phyloP scores from a whole-genome alignment of 257 asterid species.

The Phtheirospermum japonicum region DNA sequence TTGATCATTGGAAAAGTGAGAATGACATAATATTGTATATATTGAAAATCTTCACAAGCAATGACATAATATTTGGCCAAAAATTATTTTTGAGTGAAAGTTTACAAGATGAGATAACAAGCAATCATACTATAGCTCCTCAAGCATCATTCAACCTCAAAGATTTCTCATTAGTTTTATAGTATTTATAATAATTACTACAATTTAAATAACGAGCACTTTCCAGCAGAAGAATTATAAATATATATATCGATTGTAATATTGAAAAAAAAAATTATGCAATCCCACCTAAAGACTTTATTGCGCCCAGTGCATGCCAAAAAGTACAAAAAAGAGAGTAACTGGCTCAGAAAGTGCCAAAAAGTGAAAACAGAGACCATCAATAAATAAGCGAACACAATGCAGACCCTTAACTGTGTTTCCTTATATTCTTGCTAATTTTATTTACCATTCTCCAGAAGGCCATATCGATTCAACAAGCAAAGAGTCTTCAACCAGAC shows the following conservation, averaged over 20 bases:
- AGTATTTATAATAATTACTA: not conserved
- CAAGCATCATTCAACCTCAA: not conserved
- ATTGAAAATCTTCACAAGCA: not conserved
- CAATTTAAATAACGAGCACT: not conserved
- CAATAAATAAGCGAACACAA: slow-evolving; percentile 10
- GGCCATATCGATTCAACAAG: slow-evolving; percentile 19
- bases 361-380: slow-evolving; percentile 16
- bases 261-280: slow-evolving; percentile 10
- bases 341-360: slow-evolving; percentile 12
- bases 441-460: slow-evolving; percentile 6
- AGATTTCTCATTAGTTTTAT: slow-evolving; percentile 5
- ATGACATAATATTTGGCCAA: not conserved
- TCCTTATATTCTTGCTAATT: slow-evolving; percentile 20
- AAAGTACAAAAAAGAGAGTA: slow-evolving; percentile 24
- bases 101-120: not conserved
- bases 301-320: slow-evolving; percentile 22
- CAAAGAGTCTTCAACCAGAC: not conserved
- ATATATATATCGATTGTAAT: not conserved
- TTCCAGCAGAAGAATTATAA: not conserved
- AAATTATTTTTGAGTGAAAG: not conserved
- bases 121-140: not conserved
- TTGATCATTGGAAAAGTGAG: not conserved
- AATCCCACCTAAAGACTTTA: slow-evolving; percentile 24
- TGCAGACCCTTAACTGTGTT: slow-evolving; percentile 16
- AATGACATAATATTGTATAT: not conserved